Conservation (phyloP, 2,329 filamentous ascomycete species). For the Pseudomassariella vexata region DNA sequence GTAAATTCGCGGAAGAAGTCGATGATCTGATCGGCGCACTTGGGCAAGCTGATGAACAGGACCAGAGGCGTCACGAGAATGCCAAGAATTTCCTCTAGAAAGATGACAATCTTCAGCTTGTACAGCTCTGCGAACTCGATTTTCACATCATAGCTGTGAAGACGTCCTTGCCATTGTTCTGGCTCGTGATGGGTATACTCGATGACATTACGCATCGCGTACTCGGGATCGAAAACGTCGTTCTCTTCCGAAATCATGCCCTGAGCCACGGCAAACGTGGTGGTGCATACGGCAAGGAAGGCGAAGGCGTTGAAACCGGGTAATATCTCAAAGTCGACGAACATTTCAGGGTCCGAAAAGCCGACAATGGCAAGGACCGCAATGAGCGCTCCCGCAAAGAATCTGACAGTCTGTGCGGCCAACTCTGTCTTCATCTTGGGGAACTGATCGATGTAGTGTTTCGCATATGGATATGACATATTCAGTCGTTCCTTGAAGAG, state of each 20-base stretch:
- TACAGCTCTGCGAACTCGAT: conserved; percentile 86
- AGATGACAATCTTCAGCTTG: conserved; percentile 86
- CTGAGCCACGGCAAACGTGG: conserved; percentile 76
- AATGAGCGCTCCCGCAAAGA: conserved; percentile 79
- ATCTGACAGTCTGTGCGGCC: conserved; percentile 75
- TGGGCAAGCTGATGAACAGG: conserved; percentile 78
- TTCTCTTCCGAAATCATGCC: conserved; percentile 85
- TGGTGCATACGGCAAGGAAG: conserved; percentile 77
- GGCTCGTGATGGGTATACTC: conserved; percentile 91
- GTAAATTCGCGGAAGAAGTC: conserved; percentile 99
- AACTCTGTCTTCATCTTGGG: conserved; percentile 92
- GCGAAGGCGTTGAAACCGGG: conserved; percentile 84
- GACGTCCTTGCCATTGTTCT: conserved; percentile 76
- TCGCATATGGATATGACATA: conserved; percentile 92
- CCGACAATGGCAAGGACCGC: conserved; percentile 81
- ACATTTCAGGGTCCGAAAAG: conserved; percentile 83
- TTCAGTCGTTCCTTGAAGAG: conserved; percentile 84
- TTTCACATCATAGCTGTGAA: conserved; percentile 94
- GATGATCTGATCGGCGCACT: conserved; percentile 85
- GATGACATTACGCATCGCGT: conserved; percentile 80
- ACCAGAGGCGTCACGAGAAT: conserved; percentile 90
- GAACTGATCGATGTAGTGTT: conserved; percentile 90
- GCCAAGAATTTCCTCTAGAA: conserved; percentile 85
- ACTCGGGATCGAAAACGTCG: conserved; percentile 85
- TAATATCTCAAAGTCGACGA: conserved; percentile 88